A percentile compares a stretch with the other conserved stretches of the same genome.
Evolutionary conservation across 1,284 basidiomycete genomes (phyloP).

Genomic region (Sutorius eximius): DNA sequence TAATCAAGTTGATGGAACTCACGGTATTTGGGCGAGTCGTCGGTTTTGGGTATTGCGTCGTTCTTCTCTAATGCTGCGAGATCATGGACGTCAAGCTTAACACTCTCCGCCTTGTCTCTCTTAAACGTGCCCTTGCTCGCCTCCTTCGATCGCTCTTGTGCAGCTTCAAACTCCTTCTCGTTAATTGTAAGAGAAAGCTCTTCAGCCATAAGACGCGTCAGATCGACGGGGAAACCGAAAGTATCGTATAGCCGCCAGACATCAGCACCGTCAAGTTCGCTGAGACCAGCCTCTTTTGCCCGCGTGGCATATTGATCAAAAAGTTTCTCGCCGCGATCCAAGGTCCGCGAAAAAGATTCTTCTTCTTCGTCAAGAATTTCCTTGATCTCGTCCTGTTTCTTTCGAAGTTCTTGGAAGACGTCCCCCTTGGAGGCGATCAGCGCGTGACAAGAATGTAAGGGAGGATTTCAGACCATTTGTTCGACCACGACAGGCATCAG

Average conservation of each 20-base stretch:
- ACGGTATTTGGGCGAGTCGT: slow-evolving; percentile 92
- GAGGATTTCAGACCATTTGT: slow-evolving; percentile 64
- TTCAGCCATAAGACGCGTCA: slow-evolving; percentile 97
- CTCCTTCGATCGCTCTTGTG: slow-evolving; percentile 87
- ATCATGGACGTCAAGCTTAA: slow-evolving; percentile 97
- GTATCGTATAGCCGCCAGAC: slow-evolving; percentile 99
- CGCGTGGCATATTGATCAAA: slow-evolving; percentile 89
- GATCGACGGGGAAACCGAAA: slow-evolving; percentile 96
- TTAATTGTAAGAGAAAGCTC: slow-evolving; percentile 88
- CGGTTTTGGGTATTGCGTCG: slow-evolving; percentile 83
- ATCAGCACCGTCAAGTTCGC: slow-evolving; percentile 83
- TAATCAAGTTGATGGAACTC: slow-evolving; percentile 11
- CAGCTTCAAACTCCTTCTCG: slow-evolving; percentile 87
- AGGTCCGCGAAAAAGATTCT: slow-evolving; percentile 92
- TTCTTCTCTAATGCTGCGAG: slow-evolving; percentile 86
- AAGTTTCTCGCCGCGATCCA: slow-evolving; percentile 95
- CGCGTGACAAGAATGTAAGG: slow-evolving; percentile 4
- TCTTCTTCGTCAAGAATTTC: slow-evolving; percentile 98
- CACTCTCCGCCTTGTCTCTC: slow-evolving; percentile 65
- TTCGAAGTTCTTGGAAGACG: slow-evolving; percentile 92
- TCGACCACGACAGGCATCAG: slow-evolving; percentile 89
- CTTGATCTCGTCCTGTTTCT: slow-evolving; percentile 83
- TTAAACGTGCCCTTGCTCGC: slow-evolving; percentile 83
- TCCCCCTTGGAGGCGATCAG: slow-evolving; percentile 56
- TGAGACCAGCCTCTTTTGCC: slow-evolving; percentile 65